Evolutionary conservation across 176 grass and related monocot species (phyloP).

Genomic region (Cenchrus purpureus): DNA sequence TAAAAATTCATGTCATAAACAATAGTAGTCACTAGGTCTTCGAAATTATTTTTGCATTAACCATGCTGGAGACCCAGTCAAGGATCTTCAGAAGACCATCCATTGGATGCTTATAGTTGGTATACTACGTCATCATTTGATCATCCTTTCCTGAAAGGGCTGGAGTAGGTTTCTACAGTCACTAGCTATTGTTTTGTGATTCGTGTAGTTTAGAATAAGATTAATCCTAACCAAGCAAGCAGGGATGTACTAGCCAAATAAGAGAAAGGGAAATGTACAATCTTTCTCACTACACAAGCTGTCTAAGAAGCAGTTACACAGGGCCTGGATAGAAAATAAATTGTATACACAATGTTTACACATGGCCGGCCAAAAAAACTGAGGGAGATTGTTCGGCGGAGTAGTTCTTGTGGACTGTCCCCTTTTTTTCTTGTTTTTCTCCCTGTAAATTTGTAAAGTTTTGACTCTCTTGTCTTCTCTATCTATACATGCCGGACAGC

Average conservation of each 20-base stretch:
- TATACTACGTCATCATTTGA: constrained; percentile 23
- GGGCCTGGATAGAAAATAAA: constrained; percentile 1
- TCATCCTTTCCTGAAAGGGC: constrained; percentile 29
- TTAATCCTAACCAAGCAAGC: not conserved
- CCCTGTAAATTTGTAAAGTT: no score
- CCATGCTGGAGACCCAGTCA: not conserved
- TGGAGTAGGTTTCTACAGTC: constrained; percentile 15
- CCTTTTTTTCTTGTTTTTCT: no score
- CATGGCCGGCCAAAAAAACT: no score
- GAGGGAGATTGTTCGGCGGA: no score
- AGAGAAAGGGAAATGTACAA: constrained; percentile 13
- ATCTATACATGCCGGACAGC: no score
- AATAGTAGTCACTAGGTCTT: not conserved
- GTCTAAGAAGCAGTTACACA: not conserved
- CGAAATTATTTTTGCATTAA: constrained; percentile 21
- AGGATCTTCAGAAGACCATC: constrained; percentile 8
- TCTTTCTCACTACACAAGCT: not conserved
- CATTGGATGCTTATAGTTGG: constrained; percentile 19
- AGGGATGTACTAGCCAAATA: constrained; percentile 4
- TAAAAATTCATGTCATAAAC: not conserved
- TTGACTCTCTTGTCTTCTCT: no score
- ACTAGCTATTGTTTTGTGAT: constrained; percentile 4
- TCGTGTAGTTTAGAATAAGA: constrained; percentile 3
- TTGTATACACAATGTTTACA: not conserved
- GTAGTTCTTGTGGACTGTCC: no score